These are phyloP conservation scores for Biscogniauxia mediterranea DNA, from an alignment of 2,329 filamentous ascomycete species.

Conservation along the genomic window DNA sequence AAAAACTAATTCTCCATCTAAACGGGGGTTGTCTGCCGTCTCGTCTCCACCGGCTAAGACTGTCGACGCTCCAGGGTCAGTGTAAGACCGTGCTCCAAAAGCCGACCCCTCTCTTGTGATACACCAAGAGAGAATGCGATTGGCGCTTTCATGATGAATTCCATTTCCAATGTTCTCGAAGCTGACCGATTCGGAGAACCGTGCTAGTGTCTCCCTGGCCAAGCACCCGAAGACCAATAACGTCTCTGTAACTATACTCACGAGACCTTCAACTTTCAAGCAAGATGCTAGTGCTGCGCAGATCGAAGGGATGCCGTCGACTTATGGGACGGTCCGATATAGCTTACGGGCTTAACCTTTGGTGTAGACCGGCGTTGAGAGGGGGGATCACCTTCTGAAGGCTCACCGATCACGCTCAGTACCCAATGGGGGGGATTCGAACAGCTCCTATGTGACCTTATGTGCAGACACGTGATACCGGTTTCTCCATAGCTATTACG, in stretches of 20 bases:
- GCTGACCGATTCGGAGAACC: conserved; percentile 18
- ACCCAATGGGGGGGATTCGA: conserved; percentile 24
- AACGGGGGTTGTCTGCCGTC: conserved; percentile 16
- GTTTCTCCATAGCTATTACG: conserved; percentile 14
- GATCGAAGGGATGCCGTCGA: conserved; percentile 14
- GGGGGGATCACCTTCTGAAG: conserved; percentile 19
- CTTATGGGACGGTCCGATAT: conserved; percentile 27
- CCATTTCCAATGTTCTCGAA: conserved; percentile 22
- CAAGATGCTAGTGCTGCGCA: conserved; percentile 14
- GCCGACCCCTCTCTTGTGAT: conserved; percentile 21
- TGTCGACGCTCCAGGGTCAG: conserved; percentile 5
- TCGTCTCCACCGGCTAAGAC: conserved; percentile 18
- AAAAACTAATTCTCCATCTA: conserved; percentile 4
- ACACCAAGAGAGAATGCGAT: conserved; percentile 21
- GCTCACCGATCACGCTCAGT: conserved; percentile 26
- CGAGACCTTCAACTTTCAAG: conserved; percentile 19
- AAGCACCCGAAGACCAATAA: conserved; percentile 20
- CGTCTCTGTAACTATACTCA: conserved; percentile 12
- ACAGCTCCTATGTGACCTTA: conserved; percentile 17
- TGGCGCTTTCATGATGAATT: conserved; percentile 17
- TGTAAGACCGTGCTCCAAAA: background rate
- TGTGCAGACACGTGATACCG: conserved; percentile 20
- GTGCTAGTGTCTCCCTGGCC: conserved; percentile 5
- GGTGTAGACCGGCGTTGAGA: conserved; percentile 4
- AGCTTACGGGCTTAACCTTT: conserved; percentile 6